phyloP scores from a whole-genome alignment of 192 early-diverging fungal species.

The Backusella tuberculispora region DNA sequence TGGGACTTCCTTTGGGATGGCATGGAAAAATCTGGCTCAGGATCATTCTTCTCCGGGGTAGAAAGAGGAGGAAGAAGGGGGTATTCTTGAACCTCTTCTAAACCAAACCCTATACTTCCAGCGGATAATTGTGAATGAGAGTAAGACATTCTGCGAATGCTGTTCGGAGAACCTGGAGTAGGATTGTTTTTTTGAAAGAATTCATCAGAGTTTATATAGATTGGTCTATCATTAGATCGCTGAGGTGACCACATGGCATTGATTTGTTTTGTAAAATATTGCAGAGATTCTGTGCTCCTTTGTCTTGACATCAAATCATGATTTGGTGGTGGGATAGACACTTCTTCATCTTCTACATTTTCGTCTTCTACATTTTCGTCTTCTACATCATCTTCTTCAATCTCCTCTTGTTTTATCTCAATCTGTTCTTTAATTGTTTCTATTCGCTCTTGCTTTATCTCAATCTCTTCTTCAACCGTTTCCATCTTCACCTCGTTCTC shows the following conservation, averaged over 20 bases:
- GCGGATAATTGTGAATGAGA: neutral
- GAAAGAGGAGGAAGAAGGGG: no score
- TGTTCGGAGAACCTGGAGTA: neutral
- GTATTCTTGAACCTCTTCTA: neutral
- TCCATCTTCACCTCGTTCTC: neutral
- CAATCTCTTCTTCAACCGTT: no score
- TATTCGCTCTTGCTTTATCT: no score
- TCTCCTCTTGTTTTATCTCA: no score
- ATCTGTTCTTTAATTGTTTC: no score
- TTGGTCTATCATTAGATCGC: neutral
- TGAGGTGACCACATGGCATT: conserved; percentile 25
- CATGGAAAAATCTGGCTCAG: neutral
- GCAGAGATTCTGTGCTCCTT: neutral
- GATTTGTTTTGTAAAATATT: conserved; percentile 16
- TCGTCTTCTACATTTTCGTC: no score
- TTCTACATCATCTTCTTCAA: neutral
- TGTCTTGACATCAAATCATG: neutral
- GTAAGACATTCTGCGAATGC: neutral
- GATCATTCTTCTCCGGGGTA: neutral
- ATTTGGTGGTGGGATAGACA: neutral
- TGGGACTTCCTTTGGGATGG: neutral
- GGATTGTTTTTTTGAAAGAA: neutral
- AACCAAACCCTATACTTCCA: neutral
- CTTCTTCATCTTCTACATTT: no score
- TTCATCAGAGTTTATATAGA: neutral